Evolutionary conservation across 1,139 yeast species (phyloP).

Genomic region (Yamadazyma trypodendri): DNA sequence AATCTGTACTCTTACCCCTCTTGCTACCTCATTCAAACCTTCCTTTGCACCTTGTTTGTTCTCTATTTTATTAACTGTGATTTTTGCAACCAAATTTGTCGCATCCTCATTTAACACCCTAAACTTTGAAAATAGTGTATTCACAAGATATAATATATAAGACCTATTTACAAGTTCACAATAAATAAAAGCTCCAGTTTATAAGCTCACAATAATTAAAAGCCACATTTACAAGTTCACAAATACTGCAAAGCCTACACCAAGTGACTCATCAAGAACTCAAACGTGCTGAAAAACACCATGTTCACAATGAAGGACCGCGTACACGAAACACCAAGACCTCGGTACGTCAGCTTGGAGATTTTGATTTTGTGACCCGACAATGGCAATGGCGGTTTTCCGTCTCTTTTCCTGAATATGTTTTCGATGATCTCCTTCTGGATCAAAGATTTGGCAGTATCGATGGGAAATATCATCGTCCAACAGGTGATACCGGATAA

Average conservation of each 20-base stretch:
- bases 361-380: constrained; percentile 35
- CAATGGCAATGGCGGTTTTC: constrained; percentile 35
- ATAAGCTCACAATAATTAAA: background rate
- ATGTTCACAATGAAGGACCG: constrained; percentile 73
- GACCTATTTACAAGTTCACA: background rate
- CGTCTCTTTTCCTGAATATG: constrained; percentile 52
- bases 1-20: too few species aligned
- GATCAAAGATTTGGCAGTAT: constrained; percentile 70
- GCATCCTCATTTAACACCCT: too few species aligned
- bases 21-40: too few species aligned
- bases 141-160: background rate
- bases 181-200: too few species aligned
- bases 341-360: constrained; percentile 61
- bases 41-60: too few species aligned
- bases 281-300: constrained; percentile 74
- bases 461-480: constrained; percentile 75
- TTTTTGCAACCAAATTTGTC: too few species aligned
- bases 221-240: background rate
- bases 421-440: constrained; percentile 74
- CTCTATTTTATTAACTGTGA: too few species aligned
- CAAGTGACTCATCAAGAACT: constrained; percentile 57
- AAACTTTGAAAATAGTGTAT: too few species aligned
- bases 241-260: constrained; percentile 19
- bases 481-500: constrained; percentile 73
- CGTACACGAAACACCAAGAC: constrained; percentile 69